Base-by-base conservation (phyloP, 2,329 filamentous ascomycete species). In the Exserohilum rostratum region DNA sequence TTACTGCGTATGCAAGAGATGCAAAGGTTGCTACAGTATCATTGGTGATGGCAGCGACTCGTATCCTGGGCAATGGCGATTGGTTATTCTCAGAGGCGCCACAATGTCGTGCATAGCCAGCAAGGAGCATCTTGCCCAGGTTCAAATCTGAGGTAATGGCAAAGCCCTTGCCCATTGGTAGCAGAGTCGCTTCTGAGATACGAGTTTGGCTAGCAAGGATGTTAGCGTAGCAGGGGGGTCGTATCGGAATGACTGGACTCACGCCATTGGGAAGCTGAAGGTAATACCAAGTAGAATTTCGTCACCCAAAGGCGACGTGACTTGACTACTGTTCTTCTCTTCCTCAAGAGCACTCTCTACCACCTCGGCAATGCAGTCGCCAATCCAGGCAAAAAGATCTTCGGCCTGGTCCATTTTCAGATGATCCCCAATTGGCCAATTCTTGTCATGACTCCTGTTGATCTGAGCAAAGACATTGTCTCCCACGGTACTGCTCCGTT, bases 331-430 rank as follows among this genome's bases (percentile, higher is more conserved):
- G 1, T 47, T 48, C 9, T 62, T 50, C 76, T 68, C 38, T 31
- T 71, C 66, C 4, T 78, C 66, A 56, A 81, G 79, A 6, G 83
- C 86, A 57, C 87, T 82, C 29, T 77, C 78, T 13, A 93, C 86
- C 3, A 93, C 89, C 56, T 88, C 81, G 12, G 88, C 88, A 63
- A 95, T 90, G 66, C 88, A 90, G 64, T 84, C 80, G 22, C 90
- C 90, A 61, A 95, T 90, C 90, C 90, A 95, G n/a, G 82, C 76
- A 72, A 95, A 95, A 2, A 93, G 78, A 53, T 87, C 86, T 52
- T 91, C 86, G 1, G 88, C 85, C 59, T 92, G 87, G 62, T 91
- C 86, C 72, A 84, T 85, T 69, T 91, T 91, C 58, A 92, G 76
- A 50, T 88, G 84, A 37, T 91, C 85, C 43, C 83, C 83, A 64